Conservation (phyloP, 257 asterid species). For the Scutellaria barbata region DNA sequence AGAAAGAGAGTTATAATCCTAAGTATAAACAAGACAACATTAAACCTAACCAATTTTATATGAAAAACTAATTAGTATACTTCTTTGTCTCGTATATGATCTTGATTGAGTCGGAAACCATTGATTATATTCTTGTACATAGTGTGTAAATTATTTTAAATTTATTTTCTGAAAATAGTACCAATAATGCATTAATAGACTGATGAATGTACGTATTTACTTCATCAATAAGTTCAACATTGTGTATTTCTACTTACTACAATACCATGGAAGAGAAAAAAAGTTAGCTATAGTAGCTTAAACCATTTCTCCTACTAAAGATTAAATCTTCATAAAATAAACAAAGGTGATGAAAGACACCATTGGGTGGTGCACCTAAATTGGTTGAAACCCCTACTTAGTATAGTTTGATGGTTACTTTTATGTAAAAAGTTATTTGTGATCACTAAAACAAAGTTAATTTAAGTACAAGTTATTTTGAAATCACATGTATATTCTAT, state of each 20-base stretch:
- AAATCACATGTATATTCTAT: too few species aligned
- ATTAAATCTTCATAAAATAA: not conserved
- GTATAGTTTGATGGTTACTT: not conserved
- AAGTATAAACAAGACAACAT: not conserved
- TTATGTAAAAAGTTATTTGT: too few species aligned
- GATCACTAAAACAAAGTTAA: too few species aligned
- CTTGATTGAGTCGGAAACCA: too few species aligned
- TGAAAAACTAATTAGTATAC: not conserved
- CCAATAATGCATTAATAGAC: too few species aligned
- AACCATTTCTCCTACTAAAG: slow-evolving; percentile 4
- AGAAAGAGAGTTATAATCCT: not conserved
- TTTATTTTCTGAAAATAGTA: too few species aligned
- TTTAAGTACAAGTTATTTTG: too few species aligned
- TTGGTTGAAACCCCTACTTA: not conserved
- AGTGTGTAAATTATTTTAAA: too few species aligned
- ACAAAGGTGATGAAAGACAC: not conserved
- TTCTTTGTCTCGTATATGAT: too few species aligned
- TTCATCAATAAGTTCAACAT: not conserved
- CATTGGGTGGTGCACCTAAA: not conserved
- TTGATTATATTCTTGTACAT: too few species aligned
- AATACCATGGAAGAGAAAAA: not conserved
- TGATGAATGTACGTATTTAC: too few species aligned
- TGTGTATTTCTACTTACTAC: too few species aligned
- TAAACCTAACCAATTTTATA: slow-evolving; percentile 5
- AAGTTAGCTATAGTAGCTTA: slow-evolving; percentile 9